Conservation (phyloP, 2,329 filamentous ascomycete genomes). For the Colletotrichum sp. region DNA sequence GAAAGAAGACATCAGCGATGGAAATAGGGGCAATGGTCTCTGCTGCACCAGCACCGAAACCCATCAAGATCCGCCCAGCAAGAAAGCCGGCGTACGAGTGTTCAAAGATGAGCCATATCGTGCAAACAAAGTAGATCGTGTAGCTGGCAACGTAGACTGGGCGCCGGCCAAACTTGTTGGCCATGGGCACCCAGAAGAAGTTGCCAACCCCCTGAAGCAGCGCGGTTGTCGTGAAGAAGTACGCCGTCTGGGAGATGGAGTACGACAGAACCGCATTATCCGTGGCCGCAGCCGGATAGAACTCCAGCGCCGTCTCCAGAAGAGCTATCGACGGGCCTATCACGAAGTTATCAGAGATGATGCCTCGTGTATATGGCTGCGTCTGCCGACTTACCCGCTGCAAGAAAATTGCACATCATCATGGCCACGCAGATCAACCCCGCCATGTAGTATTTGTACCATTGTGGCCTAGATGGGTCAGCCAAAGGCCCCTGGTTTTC, state of each 20-base stretch:
- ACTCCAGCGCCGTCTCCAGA: slow-evolving; percentile 48
- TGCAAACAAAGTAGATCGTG: slow-evolving; percentile 43
- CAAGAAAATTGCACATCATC: slow-evolving; percentile 61
- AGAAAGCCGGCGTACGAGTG: slow-evolving; percentile 46
- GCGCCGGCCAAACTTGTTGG: slow-evolving; percentile 50
- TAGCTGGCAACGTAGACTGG: slow-evolving; percentile 50
- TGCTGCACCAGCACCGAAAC: slow-evolving; percentile 57
- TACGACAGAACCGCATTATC: slow-evolving; percentile 28
- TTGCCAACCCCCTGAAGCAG: slow-evolving; percentile 54
- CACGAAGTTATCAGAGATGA: not conserved
- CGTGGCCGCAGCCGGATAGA: slow-evolving; percentile 44
- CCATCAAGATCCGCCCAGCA: slow-evolving; percentile 54
- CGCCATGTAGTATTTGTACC: slow-evolving; percentile 56
- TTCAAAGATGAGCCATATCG: slow-evolving; percentile 49
- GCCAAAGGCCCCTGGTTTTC: not conserved
- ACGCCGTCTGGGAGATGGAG: slow-evolving; percentile 50
- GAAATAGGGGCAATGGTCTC: slow-evolving; percentile 57
- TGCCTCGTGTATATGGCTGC: not conserved
- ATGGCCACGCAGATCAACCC: slow-evolving; percentile 56
- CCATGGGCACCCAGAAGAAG: slow-evolving; percentile 50
- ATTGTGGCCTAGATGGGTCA: slow-evolving; percentile 39
- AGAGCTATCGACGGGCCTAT: slow-evolving; percentile 54
- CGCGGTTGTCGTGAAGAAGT: slow-evolving; percentile 58
- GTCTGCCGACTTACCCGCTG: slow-evolving; percentile 43
- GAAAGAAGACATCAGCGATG: slow-evolving; percentile 61